Percentiles rank a stretch among this genome's conserved stretches.
These are phyloP conservation scores for Phytophthora crassamura DNA, from an alignment of 352 stramenopile genomes.

Conservation along the genomic window DNA sequence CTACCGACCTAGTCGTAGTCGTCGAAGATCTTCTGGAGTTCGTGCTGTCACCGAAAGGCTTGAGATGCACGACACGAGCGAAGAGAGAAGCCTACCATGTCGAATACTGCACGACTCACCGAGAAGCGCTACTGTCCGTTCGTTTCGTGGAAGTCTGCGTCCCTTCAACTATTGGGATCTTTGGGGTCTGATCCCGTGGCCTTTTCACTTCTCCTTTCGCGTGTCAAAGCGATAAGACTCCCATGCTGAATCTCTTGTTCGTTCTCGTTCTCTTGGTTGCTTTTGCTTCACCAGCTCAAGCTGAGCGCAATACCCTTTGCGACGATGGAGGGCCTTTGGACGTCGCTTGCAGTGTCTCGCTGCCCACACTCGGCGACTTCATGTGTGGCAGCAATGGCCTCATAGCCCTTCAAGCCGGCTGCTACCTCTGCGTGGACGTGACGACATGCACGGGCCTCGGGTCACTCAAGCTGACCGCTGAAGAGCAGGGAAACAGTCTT, in stretches of 20 bases:
- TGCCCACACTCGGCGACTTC: constrained; percentile 4
- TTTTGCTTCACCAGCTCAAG: constrained; percentile 4
- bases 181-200: neutral
- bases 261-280: constrained; percentile 16
- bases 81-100: constrained; percentile 7
- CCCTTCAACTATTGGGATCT: constrained; percentile 24
- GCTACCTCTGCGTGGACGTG: constrained; percentile 54
- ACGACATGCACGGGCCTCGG: constrained; percentile 33
- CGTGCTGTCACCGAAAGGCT: constrained; percentile 63
- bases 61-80: no score
- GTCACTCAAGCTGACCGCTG: neutral
- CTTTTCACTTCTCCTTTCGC: constrained; percentile 24
- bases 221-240: constrained; percentile 14
- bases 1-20: constrained; percentile 67
- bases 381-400: constrained; percentile 34
- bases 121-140: constrained; percentile 2
- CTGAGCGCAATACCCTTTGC: constrained; percentile 36
- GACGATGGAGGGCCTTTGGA: constrained; percentile 43
- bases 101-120: constrained; percentile 34
- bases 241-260: constrained; percentile 2
- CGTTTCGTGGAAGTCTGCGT: constrained; percentile 17
- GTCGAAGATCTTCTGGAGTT: constrained; percentile 82
- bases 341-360: constrained; percentile 14
- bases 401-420: constrained; percentile 55
- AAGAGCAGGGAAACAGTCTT: constrained; percentile 1